These are phyloP conservation scores for Delonix regia DNA, from an alignment of 306 rosid genomes.

Conservation along the genomic window DNA sequence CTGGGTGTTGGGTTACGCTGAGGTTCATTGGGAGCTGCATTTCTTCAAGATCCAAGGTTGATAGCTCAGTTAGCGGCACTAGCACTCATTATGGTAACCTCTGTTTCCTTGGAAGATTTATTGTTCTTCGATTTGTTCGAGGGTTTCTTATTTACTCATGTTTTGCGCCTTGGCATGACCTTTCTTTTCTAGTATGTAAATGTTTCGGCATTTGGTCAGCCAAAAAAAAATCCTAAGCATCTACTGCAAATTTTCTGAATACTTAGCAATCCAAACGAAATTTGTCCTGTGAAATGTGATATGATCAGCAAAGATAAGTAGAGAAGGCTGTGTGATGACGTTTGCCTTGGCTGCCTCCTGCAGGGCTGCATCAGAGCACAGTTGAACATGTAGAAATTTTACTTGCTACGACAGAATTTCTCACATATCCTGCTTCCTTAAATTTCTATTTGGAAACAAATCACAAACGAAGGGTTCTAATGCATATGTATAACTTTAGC, in stretches of 20 bases:
- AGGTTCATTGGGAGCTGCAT: slow-evolving; percentile 91
- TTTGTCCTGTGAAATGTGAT: slow-evolving; percentile 19
- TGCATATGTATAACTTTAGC: not conserved
- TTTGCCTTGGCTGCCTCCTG: not conserved
- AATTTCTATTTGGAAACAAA: not conserved
- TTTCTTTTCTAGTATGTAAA: slow-evolving; percentile 23
- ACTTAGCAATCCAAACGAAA: slow-evolving; percentile 1
- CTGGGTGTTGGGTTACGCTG: slow-evolving; percentile 86
- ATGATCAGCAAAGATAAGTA: slow-evolving; percentile 1
- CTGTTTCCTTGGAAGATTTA: slow-evolving; percentile 22
- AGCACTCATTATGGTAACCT: slow-evolving; percentile 79
- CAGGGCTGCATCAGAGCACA: slow-evolving; percentile 25
- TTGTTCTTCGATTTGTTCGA: slow-evolving; percentile 19
- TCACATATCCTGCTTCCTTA: not conserved
- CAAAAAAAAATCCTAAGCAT: not conserved
- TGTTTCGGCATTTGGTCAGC: slow-evolving; percentile 5
- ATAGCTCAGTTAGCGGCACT: slow-evolving; percentile 82
- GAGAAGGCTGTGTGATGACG: slow-evolving; percentile 8
- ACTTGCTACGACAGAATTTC: slow-evolving; percentile 17
- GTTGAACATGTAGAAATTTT: slow-evolving; percentile 33
- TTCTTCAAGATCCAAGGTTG: slow-evolving; percentile 99
- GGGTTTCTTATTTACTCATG: slow-evolving; percentile 16
- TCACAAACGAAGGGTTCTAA: not conserved
- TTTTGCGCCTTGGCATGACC: not conserved
- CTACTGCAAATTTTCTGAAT: slow-evolving; percentile 21